These are phyloP conservation scores for Microthlaspi erraticum DNA, from an alignment of 345 rosid genomes.

Conservation along the genomic window DNA sequence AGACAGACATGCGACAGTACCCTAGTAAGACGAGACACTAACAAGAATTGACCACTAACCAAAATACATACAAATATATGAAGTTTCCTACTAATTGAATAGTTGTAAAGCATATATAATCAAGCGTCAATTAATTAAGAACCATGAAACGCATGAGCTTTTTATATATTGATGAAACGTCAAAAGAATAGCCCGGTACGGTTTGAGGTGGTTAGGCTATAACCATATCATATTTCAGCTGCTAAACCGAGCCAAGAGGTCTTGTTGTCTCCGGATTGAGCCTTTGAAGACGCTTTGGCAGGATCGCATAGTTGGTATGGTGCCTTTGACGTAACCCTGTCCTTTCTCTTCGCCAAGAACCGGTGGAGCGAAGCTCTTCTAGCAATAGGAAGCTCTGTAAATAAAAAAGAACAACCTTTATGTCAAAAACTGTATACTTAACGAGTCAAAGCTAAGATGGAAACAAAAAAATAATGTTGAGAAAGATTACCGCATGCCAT, in stretches of 20 bases:
- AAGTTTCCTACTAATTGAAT: conserved; percentile 31
- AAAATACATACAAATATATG: conserved; percentile 42
- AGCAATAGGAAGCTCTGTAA: conserved; percentile 86
- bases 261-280: conserved; percentile 50
- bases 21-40: conserved; percentile 23
- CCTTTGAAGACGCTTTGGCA: conserved; percentile 44
- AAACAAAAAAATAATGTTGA: neutral
- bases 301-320: conserved; percentile 60
- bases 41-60: conserved; percentile 29
- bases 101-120: conserved; percentile 17
- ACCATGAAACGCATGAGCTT: conserved; percentile 25
- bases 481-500: conserved; percentile 59
- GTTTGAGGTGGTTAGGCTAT: conserved; percentile 10
- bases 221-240: conserved; percentile 49
- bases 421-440: conserved; percentile 12
- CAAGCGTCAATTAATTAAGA: conserved; percentile 20
- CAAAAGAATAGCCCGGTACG: conserved; percentile 31
- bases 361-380: conserved; percentile 94
- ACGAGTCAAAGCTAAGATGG: neutral
- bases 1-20: conserved; percentile 12
- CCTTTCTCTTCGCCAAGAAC: conserved; percentile 91
- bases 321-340: conserved; percentile 68
- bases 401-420: neutral
- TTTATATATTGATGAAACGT: conserved; percentile 22
- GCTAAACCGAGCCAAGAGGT: conserved; percentile 74